Evolutionary conservation across 805 yeast genomes (phyloP).

Genomic region (Kurtzmaniella fragi): DNA sequence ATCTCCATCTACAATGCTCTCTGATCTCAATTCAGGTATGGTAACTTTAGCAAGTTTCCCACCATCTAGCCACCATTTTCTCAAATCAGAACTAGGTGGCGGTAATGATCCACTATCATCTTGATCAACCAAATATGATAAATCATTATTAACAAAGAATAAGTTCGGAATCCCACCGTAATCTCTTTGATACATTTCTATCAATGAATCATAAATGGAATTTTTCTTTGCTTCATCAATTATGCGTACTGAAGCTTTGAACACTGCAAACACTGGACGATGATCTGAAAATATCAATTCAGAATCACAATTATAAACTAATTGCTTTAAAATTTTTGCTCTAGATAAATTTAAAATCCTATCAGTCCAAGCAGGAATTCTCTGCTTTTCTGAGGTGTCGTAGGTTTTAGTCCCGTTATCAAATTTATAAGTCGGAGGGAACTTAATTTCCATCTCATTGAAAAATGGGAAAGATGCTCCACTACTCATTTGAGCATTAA

Average conservation of each 20-base stretch:
- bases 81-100: constrained; percentile 78
- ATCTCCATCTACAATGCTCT: constrained; percentile 20
- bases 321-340: constrained; percentile 54
- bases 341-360: constrained; percentile 61
- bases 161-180: constrained; percentile 39
- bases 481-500: constrained; percentile 64
- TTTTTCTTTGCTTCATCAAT: constrained; percentile 59
- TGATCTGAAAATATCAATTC: constrained; percentile 77
- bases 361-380: constrained; percentile 98
- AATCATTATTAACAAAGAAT: constrained; percentile 21
- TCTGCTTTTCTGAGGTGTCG: constrained; percentile 86
- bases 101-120: constrained; percentile 51
- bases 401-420: constrained; percentile 79
- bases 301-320: constrained; percentile 54
- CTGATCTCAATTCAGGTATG: constrained; percentile 35
- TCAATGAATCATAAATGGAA: constrained; percentile 52
- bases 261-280: constrained; percentile 79
- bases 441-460: constrained; percentile 72
- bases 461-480: constrained; percentile 80
- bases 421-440: constrained; percentile 91
- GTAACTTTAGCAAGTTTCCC: constrained; percentile 69
- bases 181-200: constrained; percentile 47
- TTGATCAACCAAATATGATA: constrained; percentile 17
- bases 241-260: constrained; percentile 56
- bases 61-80: constrained; percentile 90